Conservation (phyloP, 768 basidiomycete genomes). For the Podaxis sp. region DNA sequence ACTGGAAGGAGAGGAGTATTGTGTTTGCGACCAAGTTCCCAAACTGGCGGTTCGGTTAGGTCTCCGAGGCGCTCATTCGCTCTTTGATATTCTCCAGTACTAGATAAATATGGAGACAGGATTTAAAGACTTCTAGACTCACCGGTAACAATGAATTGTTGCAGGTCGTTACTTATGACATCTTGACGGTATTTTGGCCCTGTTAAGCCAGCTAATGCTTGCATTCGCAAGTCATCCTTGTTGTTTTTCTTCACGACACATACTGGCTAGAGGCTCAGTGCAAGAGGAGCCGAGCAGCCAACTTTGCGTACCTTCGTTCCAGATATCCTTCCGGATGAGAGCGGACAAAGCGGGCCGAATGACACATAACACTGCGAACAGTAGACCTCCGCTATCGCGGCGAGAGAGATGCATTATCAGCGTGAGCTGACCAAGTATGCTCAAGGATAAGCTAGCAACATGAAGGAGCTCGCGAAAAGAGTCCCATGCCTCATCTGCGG, state of each 20-base stretch:
- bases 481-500: background rate
- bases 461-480: background rate
- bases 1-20: conserved; percentile 18
- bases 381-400: conserved; percentile 7
- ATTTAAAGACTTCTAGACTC: background rate
- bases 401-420: conserved; percentile 3
- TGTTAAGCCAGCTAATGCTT: conserved; percentile 28
- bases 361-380: conserved; percentile 4
- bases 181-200: conserved; percentile 31
- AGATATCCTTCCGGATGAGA: background rate
- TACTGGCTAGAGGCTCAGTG: background rate
- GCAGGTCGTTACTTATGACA: conserved; percentile 35
- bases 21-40: conserved; percentile 11
- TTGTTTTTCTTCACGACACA: conserved; percentile 20
- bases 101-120: background rate
- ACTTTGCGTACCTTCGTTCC: conserved; percentile 7
- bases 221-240: conserved; percentile 26
- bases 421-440: conserved; percentile 7
- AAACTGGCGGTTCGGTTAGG: conserved; percentile 22
- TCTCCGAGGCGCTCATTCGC: conserved; percentile 23
- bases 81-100: conserved; percentile 27
- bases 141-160: conserved; percentile 31
- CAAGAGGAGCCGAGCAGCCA: background rate
- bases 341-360: background rate
- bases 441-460: background rate